A percentile compares a stretch with the other conserved stretches of the same genome.
Conservation (phyloP, 129 eudicot species). For the Kitagawia praeruptora region DNA sequence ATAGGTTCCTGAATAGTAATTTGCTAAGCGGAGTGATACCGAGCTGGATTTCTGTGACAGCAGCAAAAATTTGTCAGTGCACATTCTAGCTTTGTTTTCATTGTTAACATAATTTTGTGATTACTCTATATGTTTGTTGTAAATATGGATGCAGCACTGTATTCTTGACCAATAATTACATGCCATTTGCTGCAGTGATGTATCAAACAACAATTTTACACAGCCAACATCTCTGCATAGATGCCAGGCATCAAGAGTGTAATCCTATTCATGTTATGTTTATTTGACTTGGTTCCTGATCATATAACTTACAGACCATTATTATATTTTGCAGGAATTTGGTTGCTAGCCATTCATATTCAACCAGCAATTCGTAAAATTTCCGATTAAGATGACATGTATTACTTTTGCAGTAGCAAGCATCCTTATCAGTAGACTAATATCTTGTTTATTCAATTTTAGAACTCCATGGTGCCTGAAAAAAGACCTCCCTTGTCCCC, state of each 20-base stretch:
- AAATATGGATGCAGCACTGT: not conserved
- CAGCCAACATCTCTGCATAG: constrained; percentile 8
- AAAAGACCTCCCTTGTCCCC: constrained; percentile 50
- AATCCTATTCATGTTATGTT: constrained; percentile 17
- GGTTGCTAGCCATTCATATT: constrained; percentile 51
- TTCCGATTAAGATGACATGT: too few relatives aligned
- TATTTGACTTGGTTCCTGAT: not conserved
- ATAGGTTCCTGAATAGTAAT: constrained; percentile 55
- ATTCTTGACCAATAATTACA: not conserved
- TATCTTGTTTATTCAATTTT: not conserved
- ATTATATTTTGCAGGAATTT: constrained; percentile 43
- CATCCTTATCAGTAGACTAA: not conserved
- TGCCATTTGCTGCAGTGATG: constrained; percentile 37
- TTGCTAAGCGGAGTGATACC: constrained; percentile 56
- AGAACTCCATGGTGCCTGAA: constrained; percentile 66
- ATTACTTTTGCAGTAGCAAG: not conserved
- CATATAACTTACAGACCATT: not conserved
- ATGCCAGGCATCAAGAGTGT: constrained; percentile 50
- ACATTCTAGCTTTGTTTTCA: constrained; percentile 4
- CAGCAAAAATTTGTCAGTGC: constrained; percentile 31
- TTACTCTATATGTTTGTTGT: not conserved
- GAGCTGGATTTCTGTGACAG: constrained; percentile 31
- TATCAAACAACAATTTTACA: constrained; percentile 73
- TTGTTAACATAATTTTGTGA: not conserved
- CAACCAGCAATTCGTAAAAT: constrained; percentile 27